Base-by-base conservation (phyloP, 371 early-diverging fungal genomes). In the Mucor racemosus region DNA sequence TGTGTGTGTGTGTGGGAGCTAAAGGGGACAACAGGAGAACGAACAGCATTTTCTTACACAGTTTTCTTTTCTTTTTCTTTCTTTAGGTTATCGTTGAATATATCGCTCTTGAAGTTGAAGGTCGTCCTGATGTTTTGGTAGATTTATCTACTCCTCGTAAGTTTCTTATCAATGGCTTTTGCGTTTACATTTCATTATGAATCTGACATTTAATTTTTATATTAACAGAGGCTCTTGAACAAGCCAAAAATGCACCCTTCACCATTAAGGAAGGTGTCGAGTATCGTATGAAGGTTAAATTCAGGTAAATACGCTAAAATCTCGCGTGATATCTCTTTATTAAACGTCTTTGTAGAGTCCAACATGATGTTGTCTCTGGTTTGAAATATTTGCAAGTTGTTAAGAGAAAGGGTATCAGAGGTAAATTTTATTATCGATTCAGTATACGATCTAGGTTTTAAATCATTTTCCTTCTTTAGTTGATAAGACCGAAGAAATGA, bases 261-360 rank as follows among this genome's bases (percentile, higher is more conserved):
- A 88, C 90, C 17, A 97, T 98, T 84, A 98, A 98, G 84, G 97
- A 97, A 79, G 97, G 97, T 64, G 86, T 91, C 64, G 94, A 94
- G 67, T 97, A 97, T 87, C 87, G 93, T 63, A 86, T 97, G 79
- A 95, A 95, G 85, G 91, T 98, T 72, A 86, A 85, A 60, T 98
- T 98, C 88, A 88, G 85, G 86, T 91, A 77, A 54, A 72, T 48
- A 11, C 42, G 11, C 53, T 42, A 15, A 55, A 31, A 15, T 26
- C 48, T 5, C n/a, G n/a, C 13, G 13, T 31, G 5, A 41, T 31
- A 46, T 21, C 9, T 58, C 62, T 14, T 44, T 53, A 35, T 44
- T 62, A 38, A 62, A 40, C 21, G 5, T 26, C 46, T 50, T 39
- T 15, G 10, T 65, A 89, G 95, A 75, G 89, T 98, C 68, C 93